phyloP scores from a whole-genome alignment of 352 stramenopile species.

The Pseudoperonospora humuli region DNA sequence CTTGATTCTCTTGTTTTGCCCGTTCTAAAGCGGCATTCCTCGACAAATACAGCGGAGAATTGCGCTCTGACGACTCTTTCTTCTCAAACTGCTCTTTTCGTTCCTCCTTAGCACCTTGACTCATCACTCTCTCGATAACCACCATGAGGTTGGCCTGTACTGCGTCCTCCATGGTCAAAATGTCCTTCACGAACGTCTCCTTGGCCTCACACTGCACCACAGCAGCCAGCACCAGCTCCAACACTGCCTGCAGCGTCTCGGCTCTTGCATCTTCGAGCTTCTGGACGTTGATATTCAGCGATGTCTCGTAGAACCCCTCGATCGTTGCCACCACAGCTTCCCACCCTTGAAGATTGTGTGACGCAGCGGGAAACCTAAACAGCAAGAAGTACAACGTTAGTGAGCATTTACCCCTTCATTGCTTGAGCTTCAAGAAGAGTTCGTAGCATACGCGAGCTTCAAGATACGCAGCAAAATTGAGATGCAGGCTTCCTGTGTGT shows the following conservation, averaged over 20 bases:
- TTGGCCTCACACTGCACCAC: slow-evolving; percentile 55
- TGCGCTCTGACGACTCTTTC: neutral
- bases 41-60: slow-evolving; percentile 36
- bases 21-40: slow-evolving; percentile 42
- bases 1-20: slow-evolving; percentile 38
- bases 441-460: slow-evolving; percentile 8
- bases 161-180: slow-evolving; percentile 48
- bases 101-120: slow-evolving; percentile 4
- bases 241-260: slow-evolving; percentile 11
- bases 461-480: slow-evolving; percentile 10
- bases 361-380: slow-evolving; percentile 11
- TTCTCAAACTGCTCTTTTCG: slow-evolving; percentile 2
- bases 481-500: slow-evolving; percentile 1
- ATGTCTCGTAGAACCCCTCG: slow-evolving; percentile 48
- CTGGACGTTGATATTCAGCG: slow-evolving; percentile 14
- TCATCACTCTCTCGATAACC: slow-evolving; percentile 52
- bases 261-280: slow-evolving; percentile 7
- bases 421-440: neutral
- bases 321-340: slow-evolving; percentile 13
- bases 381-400: slow-evolving; percentile 17
- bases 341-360: neutral
- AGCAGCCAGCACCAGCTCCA: slow-evolving; percentile 43
- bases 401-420: no score
- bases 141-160: slow-evolving; percentile 59
- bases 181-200: slow-evolving; percentile 51